Conservation (phyloP, 2,329 filamentous ascomycete genomes). For the Aspergillus calidoustus region DNA sequence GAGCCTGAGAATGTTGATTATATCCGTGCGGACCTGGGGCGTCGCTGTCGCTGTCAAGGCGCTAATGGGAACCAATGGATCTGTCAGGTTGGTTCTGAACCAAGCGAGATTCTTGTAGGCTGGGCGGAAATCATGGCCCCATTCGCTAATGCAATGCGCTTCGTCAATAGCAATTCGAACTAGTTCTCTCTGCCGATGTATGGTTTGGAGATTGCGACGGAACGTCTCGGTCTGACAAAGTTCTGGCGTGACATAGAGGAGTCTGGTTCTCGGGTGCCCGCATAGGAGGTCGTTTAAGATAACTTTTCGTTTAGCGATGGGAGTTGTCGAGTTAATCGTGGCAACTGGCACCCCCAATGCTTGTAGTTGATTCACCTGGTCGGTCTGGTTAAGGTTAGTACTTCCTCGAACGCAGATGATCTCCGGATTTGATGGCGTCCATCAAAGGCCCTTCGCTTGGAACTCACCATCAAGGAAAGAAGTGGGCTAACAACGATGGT, state of each 20-base stretch:
- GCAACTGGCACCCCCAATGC: slow-evolving; percentile 77
- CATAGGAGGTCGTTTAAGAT: slow-evolving; percentile 84
- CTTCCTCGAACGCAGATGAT: neutral
- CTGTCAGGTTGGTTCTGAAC: slow-evolving; percentile 69
- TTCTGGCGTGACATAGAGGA: slow-evolving; percentile 94
- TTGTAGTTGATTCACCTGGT: slow-evolving; percentile 83
- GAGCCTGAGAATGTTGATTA: slow-evolving; percentile 75
- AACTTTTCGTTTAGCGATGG: slow-evolving; percentile 63
- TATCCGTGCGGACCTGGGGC: slow-evolving; percentile 76
- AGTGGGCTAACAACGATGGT: slow-evolving; percentile 90
- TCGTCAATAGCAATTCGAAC: slow-evolving; percentile 89
- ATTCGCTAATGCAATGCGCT: slow-evolving; percentile 96
- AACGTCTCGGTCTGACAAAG: slow-evolving; percentile 79
- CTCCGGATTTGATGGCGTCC: neutral
- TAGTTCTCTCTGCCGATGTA: slow-evolving; percentile 82
- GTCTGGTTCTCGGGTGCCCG: slow-evolving; percentile 78
- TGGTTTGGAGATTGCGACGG: slow-evolving; percentile 71
- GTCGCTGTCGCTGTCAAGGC: slow-evolving; percentile 94
- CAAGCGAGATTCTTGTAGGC: slow-evolving; percentile 86
- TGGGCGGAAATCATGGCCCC: slow-evolving; percentile 96
- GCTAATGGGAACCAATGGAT: slow-evolving; percentile 86
- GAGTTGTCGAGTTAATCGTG: slow-evolving; percentile 84
- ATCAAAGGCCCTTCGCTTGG: neutral
- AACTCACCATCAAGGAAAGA: slow-evolving; percentile 79
- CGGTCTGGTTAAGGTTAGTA: slow-evolving; percentile 62